Evolutionary conservation across 2,329 filamentous ascomycete species (phyloP).

Genomic region (Talaromyces sp.): DNA sequence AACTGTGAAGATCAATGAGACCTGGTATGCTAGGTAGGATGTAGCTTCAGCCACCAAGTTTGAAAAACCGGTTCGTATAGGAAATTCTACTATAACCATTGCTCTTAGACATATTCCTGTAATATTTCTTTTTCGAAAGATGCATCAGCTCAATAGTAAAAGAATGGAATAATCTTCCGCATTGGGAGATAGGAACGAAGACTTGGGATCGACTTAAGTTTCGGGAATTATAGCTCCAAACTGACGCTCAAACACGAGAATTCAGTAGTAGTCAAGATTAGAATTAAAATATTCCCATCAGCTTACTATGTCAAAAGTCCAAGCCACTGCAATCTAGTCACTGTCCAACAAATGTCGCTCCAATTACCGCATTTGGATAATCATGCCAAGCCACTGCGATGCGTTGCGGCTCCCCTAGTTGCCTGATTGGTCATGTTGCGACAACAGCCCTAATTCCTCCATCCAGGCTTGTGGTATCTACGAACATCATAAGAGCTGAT

Average conservation of each 20-base stretch:
- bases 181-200: too few relatives aligned
- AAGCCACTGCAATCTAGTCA: neutral
- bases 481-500: neutral
- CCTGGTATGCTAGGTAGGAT: neutral
- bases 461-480: neutral
- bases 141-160: neutral
- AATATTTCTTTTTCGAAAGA: neutral
- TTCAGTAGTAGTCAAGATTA: too few relatives aligned
- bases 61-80: neutral
- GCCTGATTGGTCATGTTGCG: neutral
- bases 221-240: too few relatives aligned
- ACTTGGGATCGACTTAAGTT: too few relatives aligned
- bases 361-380: neutral
- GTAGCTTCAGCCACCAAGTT: neutral
- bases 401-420: neutral
- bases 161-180: too few relatives aligned
- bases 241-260: too few relatives aligned
- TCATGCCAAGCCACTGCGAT: neutral
- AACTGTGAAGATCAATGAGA: neutral
- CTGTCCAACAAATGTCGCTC: neutral
- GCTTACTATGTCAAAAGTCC: neutral
- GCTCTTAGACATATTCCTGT: neutral
- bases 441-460: neutral
- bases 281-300: neutral
- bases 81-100: neutral